Conservation (phyloP, 2,329 filamentous ascomycete genomes). For the Ophiostoma montium region DNA sequence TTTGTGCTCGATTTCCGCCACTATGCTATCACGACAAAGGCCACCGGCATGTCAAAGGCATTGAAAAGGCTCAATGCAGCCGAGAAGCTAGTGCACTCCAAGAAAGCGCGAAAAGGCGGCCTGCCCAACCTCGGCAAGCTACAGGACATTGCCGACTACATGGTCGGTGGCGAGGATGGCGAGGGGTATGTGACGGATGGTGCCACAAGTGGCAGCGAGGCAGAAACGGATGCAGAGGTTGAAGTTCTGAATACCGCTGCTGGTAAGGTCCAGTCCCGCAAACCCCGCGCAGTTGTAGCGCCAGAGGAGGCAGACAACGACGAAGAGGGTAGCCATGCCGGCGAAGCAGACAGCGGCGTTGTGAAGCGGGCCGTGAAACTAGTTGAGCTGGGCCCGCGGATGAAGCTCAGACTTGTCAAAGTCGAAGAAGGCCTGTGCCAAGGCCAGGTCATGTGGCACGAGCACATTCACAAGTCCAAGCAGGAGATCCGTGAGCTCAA, state of each 20-base stretch:
- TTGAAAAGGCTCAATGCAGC: slow-evolving; percentile 74
- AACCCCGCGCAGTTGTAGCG: slow-evolving; percentile 32
- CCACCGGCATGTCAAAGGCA: slow-evolving; percentile 70
- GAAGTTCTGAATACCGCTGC: slow-evolving; percentile 59
- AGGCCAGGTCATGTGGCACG: slow-evolving; percentile 95
- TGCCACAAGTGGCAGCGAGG: slow-evolving; percentile 68
- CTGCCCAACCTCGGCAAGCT: slow-evolving; percentile 84
- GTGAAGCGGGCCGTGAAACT: slow-evolving; percentile 84
- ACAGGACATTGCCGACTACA: slow-evolving; percentile 86
- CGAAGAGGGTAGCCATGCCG: slow-evolving; percentile 20
- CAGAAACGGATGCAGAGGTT: slow-evolving; percentile 90
- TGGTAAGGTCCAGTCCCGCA: slow-evolving; percentile 42
- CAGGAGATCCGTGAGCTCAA: slow-evolving; percentile 68
- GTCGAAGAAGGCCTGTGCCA: slow-evolving; percentile 87
- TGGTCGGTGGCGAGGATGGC: slow-evolving; percentile 67
- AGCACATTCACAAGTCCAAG: slow-evolving; percentile 75
- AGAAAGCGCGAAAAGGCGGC: slow-evolving; percentile 49
- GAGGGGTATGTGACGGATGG: slow-evolving; percentile 74
- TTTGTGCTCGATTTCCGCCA: slow-evolving; percentile 83
- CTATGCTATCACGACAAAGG: slow-evolving; percentile 85
- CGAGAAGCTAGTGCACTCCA: slow-evolving; percentile 55
- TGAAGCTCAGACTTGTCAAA: slow-evolving; percentile 82
- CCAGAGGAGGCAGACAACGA: slow-evolving; percentile 28
- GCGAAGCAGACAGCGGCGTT: slow-evolving; percentile 37
- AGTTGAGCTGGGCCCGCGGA: slow-evolving; percentile 78